Evolutionary conservation across 2,329 filamentous ascomycete species (phyloP).

Genomic region (Penicillium crustosum): DNA sequence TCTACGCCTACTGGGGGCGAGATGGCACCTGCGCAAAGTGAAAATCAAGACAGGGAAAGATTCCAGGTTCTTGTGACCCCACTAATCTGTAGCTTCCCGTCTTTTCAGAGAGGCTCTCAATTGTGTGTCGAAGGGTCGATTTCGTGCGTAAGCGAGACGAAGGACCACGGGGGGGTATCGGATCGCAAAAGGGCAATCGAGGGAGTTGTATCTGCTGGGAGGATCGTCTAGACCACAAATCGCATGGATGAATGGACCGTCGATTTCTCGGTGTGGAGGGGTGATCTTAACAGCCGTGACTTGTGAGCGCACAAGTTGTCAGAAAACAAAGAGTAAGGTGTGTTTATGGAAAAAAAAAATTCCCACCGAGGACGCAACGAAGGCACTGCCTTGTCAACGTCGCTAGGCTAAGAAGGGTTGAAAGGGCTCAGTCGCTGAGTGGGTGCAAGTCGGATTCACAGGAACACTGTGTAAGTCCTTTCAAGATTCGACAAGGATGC

Average conservation of each 20-base stretch:
- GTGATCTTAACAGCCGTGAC: conserved; percentile 14
- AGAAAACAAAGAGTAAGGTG: conserved; percentile 4
- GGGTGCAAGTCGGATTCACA: conserved; percentile 10
- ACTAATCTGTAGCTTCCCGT: conserved; percentile 30
- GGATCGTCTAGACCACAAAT: conserved; percentile 26
- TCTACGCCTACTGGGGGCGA: conserved; percentile 24
- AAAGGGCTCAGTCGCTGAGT: background rate
- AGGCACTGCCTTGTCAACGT: conserved; percentile 22
- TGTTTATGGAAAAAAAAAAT: conserved; percentile 1
- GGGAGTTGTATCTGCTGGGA: conserved; percentile 2
- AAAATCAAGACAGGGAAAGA: conserved; percentile 24
- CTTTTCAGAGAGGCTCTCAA: conserved; percentile 24
- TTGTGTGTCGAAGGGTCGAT: conserved; percentile 1
- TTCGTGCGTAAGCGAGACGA: background rate
- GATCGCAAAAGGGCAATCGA: conserved; percentile 4
- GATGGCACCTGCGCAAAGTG: conserved; percentile 28
- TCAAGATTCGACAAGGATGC: conserved; percentile 3
- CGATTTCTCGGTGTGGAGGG: conserved; percentile 6
- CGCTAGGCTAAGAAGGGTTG: background rate
- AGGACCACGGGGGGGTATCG: conserved; percentile 5
- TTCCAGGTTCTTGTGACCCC: conserved; percentile 33
- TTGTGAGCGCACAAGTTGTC: conserved; percentile 15
- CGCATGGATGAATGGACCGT: conserved; percentile 25
- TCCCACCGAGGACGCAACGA: conserved; percentile 11
- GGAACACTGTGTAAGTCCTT: conserved; percentile 2